Conservation (phyloP, 2,329 filamentous ascomycete genomes). For the Hypoxylon sp. region DNA sequence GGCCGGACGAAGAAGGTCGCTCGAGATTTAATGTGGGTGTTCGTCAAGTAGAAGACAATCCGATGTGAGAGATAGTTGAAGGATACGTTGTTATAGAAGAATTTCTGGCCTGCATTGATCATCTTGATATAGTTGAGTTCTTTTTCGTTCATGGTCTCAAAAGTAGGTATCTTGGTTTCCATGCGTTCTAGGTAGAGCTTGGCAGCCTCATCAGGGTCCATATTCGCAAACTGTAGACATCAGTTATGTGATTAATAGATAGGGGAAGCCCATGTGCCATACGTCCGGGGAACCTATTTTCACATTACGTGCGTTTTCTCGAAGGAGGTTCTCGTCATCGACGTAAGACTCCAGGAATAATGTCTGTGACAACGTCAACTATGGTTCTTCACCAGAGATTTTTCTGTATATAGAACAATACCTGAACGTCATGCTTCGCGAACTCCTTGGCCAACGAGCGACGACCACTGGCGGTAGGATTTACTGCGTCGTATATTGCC, state of each 20-base stretch:
- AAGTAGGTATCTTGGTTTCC: conserved; percentile 91
- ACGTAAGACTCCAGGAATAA: conserved; percentile 97
- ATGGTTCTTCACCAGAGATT: background rate
- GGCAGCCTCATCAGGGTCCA: conserved; percentile 93
- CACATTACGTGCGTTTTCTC: conserved; percentile 96
- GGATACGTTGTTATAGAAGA: conserved; percentile 96
- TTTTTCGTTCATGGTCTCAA: conserved; percentile 94
- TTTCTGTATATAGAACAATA: conserved; percentile 55
- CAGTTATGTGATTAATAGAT: conserved; percentile 23
- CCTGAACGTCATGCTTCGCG: conserved; percentile 95
- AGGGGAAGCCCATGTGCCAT: conserved; percentile 45
- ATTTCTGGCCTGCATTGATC: conserved; percentile 95
- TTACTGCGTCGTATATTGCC: conserved; percentile 98
- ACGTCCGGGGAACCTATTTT: conserved; percentile 98
- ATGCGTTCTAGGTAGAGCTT: conserved; percentile 92
- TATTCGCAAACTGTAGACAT: conserved; percentile 80
- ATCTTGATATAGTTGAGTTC: conserved; percentile 99
- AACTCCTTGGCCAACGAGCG: conserved; percentile 94
- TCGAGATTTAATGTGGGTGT: conserved; percentile 95
- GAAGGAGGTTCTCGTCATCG: conserved; percentile 91
- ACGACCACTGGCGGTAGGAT: conserved; percentile 86
- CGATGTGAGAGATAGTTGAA: conserved; percentile 97
- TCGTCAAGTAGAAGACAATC: conserved; percentile 98
- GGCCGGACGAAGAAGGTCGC: conserved; percentile 94
- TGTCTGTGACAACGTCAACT: conserved; percentile 69